A percentile compares a stretch with the other conserved stretches of the same genome.
Conservation (phyloP, 163 green algal species). For the Scenedesmus sp. region DNA sequence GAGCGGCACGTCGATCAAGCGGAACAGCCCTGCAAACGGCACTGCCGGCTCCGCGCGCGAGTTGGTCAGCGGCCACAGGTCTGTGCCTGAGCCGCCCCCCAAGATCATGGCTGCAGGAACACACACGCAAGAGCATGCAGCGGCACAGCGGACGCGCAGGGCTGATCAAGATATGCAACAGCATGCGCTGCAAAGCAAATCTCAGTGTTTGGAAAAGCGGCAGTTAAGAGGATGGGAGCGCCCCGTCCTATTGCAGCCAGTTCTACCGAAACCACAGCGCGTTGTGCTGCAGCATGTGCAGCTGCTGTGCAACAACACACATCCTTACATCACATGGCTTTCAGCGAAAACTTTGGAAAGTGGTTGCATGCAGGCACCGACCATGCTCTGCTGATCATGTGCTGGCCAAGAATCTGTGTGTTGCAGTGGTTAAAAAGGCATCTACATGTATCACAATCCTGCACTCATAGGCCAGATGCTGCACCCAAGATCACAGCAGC, state of each 20-base stretch:
- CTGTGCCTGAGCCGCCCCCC: slow-evolving; percentile 46
- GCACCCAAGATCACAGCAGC: not conserved
- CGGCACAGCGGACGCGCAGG: not conserved
- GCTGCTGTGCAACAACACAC: no score
- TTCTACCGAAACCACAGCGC: no score
- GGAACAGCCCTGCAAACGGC: slow-evolving; percentile 60
- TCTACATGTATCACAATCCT: not conserved
- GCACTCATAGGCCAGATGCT: not conserved
- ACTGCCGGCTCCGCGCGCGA: slow-evolving; percentile 48
- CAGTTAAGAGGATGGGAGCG: no score
- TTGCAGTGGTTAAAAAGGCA: not conserved
- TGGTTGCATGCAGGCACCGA: not conserved
- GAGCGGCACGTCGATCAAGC: slow-evolving; percentile 97
- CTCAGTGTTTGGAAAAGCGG: no score
- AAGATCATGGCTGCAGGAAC: slow-evolving; percentile 50
- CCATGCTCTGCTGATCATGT: not conserved
- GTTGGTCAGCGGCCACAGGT: slow-evolving; percentile 51
- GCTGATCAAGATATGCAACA: not conserved
- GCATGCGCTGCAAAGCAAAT: not conserved
- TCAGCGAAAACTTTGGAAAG: no score
- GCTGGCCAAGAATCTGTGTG: not conserved
- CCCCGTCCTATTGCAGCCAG: no score
- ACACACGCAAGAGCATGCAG: not conserved
- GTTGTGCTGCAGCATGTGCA: not conserved
- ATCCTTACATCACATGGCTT: no score